Evolutionary conservation across 768 basidiomycete genomes (phyloP).

Genomic region (Xerocomus potaroensis): DNA sequence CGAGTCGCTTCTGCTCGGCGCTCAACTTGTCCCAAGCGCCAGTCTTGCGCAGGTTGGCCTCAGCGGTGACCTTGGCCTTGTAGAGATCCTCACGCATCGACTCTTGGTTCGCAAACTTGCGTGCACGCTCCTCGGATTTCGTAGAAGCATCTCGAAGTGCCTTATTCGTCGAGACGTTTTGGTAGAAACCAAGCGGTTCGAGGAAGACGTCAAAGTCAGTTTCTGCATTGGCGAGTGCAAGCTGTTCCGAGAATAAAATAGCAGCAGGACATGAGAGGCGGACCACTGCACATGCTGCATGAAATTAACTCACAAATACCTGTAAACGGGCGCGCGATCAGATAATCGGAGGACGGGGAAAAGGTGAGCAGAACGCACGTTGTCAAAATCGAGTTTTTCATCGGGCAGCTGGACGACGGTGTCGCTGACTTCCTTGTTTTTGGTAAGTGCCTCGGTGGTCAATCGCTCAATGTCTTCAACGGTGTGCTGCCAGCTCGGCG

Average conservation of each 20-base stretch:
- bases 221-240: conserved; percentile 54
- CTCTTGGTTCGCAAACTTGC: conserved; percentile 69
- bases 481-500: conserved; percentile 67
- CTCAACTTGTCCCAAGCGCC: conserved; percentile 59
- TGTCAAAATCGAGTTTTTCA: conserved; percentile 60
- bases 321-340: conserved; percentile 21
- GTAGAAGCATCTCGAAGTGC: conserved; percentile 80
- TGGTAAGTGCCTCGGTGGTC: conserved; percentile 57
- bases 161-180: conserved; percentile 73
- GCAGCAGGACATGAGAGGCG: conserved; percentile 2
- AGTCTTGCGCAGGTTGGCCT: conserved; percentile 61
- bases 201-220: conserved; percentile 46
- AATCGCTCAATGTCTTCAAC: conserved; percentile 55
- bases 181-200: conserved; percentile 73
- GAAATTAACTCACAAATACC: conserved; percentile 63
- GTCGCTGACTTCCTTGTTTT: conserved; percentile 55
- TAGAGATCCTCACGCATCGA: conserved; percentile 83
- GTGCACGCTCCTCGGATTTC: conserved; percentile 62
- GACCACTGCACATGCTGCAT: not conserved
- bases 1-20: conserved; percentile 67
- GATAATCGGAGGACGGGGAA: not conserved
- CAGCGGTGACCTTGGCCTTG: conserved; percentile 63
- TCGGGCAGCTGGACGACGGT: conserved; percentile 55
- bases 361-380: conserved; percentile 39
- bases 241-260: conserved; percentile 43